Conservation (phyloP, 2,329 filamentous ascomycete genomes). For the Tolypocladium guangdongense region DNA sequence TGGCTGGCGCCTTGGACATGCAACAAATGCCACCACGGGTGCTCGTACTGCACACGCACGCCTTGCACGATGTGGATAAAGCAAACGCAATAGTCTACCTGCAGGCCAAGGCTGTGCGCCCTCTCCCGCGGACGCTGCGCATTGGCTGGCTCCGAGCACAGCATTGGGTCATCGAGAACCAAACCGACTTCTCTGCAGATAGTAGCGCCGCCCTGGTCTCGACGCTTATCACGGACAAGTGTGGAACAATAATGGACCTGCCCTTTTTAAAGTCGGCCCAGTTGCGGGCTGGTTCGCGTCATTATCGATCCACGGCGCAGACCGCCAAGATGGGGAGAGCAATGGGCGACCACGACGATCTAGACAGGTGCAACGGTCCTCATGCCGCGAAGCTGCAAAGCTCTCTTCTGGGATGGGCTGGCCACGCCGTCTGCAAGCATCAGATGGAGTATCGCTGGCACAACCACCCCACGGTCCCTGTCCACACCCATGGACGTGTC, state of each 20-base stretch:
- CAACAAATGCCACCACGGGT: background rate
- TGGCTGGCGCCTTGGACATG: background rate
- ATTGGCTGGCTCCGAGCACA: background rate
- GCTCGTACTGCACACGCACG: background rate
- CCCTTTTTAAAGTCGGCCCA: background rate
- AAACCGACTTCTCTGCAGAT: slow-evolving; percentile 1
- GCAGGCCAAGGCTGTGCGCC: background rate
- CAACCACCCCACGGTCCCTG: background rate
- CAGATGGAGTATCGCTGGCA: background rate
- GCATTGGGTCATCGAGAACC: background rate
- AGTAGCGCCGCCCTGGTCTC: slow-evolving; percentile 1
- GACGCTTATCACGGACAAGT: slow-evolving; percentile 1
- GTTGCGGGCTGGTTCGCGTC: background rate
- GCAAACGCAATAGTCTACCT: background rate
- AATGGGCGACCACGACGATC: background rate
- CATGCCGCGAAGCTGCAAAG: background rate
- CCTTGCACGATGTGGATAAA: background rate
- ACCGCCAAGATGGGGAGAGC: background rate
- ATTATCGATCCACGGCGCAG: background rate
- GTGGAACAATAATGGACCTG: slow-evolving; percentile 1
- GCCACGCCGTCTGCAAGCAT: background rate
- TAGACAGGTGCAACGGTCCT: background rate
- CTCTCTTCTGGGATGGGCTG: background rate
- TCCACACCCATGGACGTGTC: background rate
- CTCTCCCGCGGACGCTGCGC: background rate